phyloP scores from a whole-genome alignment of 176 grass and related monocot species.

The Oryza brachyantha region DNA sequence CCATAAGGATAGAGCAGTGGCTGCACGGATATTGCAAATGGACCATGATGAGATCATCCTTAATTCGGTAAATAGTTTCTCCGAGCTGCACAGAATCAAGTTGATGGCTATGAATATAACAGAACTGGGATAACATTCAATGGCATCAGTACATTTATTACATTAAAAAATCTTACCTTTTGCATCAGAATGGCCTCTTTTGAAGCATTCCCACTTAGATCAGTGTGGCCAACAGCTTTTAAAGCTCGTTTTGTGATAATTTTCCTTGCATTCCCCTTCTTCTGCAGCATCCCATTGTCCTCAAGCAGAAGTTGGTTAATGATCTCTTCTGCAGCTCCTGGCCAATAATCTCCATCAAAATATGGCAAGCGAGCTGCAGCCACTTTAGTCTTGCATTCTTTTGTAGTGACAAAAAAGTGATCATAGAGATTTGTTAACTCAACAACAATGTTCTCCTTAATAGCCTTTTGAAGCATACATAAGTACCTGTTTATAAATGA shows the following conservation, averaged over 20 bases:
- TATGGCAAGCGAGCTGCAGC: slow-evolving; percentile 86
- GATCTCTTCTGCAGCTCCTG: slow-evolving; percentile 87
- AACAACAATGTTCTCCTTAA: slow-evolving; percentile 72
- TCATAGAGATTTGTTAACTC: slow-evolving; percentile 87
- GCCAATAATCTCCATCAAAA: slow-evolving; percentile 99
- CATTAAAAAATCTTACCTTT: slow-evolving; percentile 46
- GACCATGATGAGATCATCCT: slow-evolving; percentile 97
- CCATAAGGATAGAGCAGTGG: slow-evolving; percentile 82
- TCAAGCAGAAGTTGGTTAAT: slow-evolving; percentile 62
- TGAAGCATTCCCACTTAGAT: slow-evolving; percentile 67
- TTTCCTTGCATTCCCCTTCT: slow-evolving; percentile 73
- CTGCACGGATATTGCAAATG: slow-evolving; percentile 78
- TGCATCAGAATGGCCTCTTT: slow-evolving; percentile 90
- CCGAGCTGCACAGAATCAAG: slow-evolving; percentile 68
- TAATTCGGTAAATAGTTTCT: slow-evolving; percentile 80
- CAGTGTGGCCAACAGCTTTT: slow-evolving; percentile 65
- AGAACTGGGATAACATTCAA: background rate
- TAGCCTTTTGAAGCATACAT: slow-evolving; percentile 86
- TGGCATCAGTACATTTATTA: slow-evolving; percentile 1
- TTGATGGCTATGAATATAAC: slow-evolving; percentile 28
- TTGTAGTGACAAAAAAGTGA: slow-evolving; percentile 54
- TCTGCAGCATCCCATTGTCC: slow-evolving; percentile 62
- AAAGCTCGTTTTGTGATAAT: slow-evolving; percentile 62
- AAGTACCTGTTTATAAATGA: slow-evolving; percentile 65
- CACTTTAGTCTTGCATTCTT: slow-evolving; percentile 72